Evolutionary conservation across 2,329 filamentous ascomycete species (phyloP).

Genomic region (Scortechinia acanthostroma): DNA sequence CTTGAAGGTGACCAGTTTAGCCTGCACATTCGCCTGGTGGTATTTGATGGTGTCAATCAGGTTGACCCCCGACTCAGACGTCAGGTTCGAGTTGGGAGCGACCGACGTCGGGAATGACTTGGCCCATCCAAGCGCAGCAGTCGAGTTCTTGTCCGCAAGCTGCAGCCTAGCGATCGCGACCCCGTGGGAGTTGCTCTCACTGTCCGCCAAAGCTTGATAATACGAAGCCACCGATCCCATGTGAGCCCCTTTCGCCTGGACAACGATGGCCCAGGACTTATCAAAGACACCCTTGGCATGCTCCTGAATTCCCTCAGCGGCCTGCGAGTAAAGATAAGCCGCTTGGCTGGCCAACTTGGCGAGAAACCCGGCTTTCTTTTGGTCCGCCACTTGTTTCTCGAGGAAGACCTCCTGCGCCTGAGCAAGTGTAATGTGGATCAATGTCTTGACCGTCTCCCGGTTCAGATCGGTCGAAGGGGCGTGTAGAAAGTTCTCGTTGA

Average conservation of each 20-base stretch:
- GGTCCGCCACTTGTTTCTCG: constrained; percentile 87
- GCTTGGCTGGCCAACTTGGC: constrained; percentile 91
- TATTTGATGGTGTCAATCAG: constrained; percentile 78
- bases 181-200: constrained; percentile 81
- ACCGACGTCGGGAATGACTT: constrained; percentile 75
- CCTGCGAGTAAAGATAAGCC: constrained; percentile 79
- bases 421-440: constrained; percentile 87
- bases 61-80: constrained; percentile 67
- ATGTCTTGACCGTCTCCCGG: constrained; percentile 86
- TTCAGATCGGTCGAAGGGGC: constrained; percentile 94
- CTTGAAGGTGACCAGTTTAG: constrained; percentile 67
- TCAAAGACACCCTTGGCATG: constrained; percentile 89
- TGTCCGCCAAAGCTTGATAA: constrained; percentile 85
- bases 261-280: constrained; percentile 81
- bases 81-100: constrained; percentile 75
- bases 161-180: constrained; percentile 77
- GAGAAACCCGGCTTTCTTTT: constrained; percentile 84
- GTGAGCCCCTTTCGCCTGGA: constrained; percentile 58
- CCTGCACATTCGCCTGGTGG: constrained; percentile 73
- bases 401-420: constrained; percentile 96
- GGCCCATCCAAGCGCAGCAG: constrained; percentile 71
- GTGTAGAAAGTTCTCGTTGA: constrained; percentile 98
- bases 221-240: constrained; percentile 84
- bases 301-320: constrained; percentile 82
- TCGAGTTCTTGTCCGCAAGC: constrained; percentile 70